phyloP scores from a whole-genome alignment of 176 grass and related monocot species.

The Carex cristatella region DNA sequence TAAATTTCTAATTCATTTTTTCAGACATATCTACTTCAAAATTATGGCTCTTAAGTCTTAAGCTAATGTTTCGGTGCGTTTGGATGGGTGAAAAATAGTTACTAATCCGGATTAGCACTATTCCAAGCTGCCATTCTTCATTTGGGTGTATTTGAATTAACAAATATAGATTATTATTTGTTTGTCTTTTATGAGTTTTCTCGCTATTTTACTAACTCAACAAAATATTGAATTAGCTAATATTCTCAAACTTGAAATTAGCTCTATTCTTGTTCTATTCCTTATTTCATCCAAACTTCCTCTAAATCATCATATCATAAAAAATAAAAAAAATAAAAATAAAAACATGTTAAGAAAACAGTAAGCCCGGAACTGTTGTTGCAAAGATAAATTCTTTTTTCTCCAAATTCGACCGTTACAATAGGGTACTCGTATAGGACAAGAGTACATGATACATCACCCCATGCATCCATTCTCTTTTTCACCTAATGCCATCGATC shows the following conservation, averaged over 20 bases:
- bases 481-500: background rate
- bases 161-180: no score
- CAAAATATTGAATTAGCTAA: background rate
- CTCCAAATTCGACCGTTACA: conserved; percentile 4
- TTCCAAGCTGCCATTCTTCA: no score
- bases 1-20: background rate
- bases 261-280: no score
- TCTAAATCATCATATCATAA: background rate
- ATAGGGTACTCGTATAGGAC: background rate
- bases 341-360: background rate
- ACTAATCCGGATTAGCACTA: no score
- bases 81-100: no score
- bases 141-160: no score
- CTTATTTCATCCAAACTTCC: no score
- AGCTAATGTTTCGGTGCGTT: no score
- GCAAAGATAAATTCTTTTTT: background rate
- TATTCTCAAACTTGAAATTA: background rate
- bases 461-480: background rate
- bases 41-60: background rate
- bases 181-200: no score
- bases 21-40: background rate
- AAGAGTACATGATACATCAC: background rate
- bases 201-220: no score
- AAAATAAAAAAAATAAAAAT: background rate
- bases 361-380: background rate